Evolutionary conservation across 2,329 filamentous ascomycete genomes (phyloP).

Genomic region (Bertia moriformis): DNA sequence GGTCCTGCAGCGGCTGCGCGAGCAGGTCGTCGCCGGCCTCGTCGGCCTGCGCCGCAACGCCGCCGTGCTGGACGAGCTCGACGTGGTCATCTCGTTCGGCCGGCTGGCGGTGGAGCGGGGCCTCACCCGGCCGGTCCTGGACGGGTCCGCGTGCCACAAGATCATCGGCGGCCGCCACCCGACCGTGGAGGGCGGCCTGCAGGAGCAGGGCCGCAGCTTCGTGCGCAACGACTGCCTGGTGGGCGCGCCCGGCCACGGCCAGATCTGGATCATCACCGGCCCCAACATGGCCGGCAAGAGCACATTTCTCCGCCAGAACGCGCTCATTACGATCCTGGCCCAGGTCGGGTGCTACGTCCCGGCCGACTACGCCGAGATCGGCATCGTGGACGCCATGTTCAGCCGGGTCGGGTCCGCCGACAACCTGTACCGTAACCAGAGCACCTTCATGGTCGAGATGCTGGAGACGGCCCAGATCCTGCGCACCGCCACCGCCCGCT

Average conservation of each 20-base stretch:
- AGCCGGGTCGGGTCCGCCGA: conserved; percentile 87
- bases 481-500: conserved; percentile 65
- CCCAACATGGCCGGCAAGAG: conserved; percentile 99
- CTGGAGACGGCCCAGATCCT: conserved; percentile 86
- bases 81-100: conserved; percentile 78
- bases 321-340: conserved; percentile 81
- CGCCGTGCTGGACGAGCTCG: conserved; percentile 80
- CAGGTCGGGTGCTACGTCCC: conserved; percentile 90
- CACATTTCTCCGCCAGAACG: conserved; percentile 90
- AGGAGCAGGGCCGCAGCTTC: conserved; percentile 67
- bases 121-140: conserved; percentile 61
- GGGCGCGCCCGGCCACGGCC: conserved; percentile 51
- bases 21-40: conserved; percentile 65
- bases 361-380: conserved; percentile 70
- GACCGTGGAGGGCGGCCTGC: conserved; percentile 73
- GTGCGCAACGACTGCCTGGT: conserved; percentile 76
- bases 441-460: conserved; percentile 99
- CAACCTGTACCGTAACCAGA: conserved; percentile 86
- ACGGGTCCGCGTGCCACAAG: conserved; percentile 48
- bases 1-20: conserved; percentile 62
- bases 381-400: conserved; percentile 91
- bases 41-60: conserved; percentile 81
- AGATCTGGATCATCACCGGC: conserved; percentile 56
- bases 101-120: conserved; percentile 60
- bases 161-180: conserved; percentile 81